These are phyloP conservation scores for Pseudohalonectria lignicola DNA, from an alignment of 2,329 filamentous ascomycete genomes.

Conservation along the genomic window DNA sequence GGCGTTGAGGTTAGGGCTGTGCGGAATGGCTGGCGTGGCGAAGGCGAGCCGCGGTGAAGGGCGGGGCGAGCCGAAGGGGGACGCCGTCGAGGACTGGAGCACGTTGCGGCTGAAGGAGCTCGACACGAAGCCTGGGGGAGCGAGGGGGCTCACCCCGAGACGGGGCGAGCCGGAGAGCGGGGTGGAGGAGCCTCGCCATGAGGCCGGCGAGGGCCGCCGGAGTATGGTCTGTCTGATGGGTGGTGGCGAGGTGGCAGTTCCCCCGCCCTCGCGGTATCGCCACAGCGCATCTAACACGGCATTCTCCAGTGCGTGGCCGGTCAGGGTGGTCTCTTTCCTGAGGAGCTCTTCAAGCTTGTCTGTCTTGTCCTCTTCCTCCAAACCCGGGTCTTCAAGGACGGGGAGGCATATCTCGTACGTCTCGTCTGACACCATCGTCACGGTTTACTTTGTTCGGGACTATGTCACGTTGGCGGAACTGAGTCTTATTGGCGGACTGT, in stretches of 20 bases:
- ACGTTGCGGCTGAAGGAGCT: slow-evolving; percentile 67
- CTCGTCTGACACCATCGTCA: slow-evolving; percentile 80
- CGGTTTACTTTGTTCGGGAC: slow-evolving; percentile 1
- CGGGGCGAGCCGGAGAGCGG: slow-evolving; percentile 76
- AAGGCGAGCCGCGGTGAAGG: slow-evolving; percentile 86
- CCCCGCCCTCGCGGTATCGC: slow-evolving; percentile 63
- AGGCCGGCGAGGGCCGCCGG: slow-evolving; percentile 81
- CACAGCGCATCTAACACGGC: slow-evolving; percentile 83
- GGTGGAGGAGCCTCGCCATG: slow-evolving; percentile 74
- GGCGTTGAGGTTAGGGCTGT: slow-evolving; percentile 86
- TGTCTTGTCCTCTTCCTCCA: slow-evolving; percentile 93
- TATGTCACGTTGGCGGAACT: too few relatives aligned
- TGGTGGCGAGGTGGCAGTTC: slow-evolving; percentile 61
- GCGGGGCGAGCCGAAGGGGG: slow-evolving; percentile 87
- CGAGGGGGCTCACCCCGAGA: slow-evolving; percentile 69
- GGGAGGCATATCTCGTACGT: slow-evolving; percentile 87
- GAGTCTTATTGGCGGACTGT: too few relatives aligned
- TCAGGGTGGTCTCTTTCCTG: slow-evolving; percentile 64
- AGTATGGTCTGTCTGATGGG: slow-evolving; percentile 82
- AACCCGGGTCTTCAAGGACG: slow-evolving; percentile 66
- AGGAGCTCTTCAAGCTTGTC: slow-evolving; percentile 83
- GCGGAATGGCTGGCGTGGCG: slow-evolving; percentile 80
- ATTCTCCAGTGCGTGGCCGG: slow-evolving; percentile 73
- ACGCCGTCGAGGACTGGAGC: slow-evolving; percentile 67
- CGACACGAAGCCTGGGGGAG: slow-evolving; percentile 73